Percentiles rank a stretch among this genome's conserved stretches.
These are phyloP conservation scores for Prunus dulcis DNA, from an alignment of 306 rosid genomes.

Conservation along the genomic window DNA sequence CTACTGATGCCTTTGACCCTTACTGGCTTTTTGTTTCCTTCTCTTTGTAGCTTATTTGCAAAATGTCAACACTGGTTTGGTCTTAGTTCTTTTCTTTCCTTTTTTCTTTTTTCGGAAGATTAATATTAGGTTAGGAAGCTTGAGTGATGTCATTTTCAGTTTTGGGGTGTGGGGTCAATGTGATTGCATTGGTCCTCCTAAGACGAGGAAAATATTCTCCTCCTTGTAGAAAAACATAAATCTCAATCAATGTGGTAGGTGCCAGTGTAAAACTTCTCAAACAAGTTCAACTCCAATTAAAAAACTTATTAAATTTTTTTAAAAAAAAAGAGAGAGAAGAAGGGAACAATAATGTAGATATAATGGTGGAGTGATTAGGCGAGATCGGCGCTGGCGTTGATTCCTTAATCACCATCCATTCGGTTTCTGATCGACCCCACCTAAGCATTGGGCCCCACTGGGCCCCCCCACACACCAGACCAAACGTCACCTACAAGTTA, in stretches of 20 bases:
- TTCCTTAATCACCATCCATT: conserved; percentile 5
- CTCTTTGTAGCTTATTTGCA: too few relatives aligned
- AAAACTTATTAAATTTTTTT: too few relatives aligned
- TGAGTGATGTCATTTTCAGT: neutral
- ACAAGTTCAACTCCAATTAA: neutral
- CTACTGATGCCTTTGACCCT: neutral
- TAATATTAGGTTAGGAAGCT: neutral
- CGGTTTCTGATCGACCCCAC: neutral
- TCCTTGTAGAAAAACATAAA: neutral
- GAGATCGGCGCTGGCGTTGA: neutral
- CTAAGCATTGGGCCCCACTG: conserved; percentile 6
- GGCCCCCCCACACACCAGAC: too few relatives aligned
- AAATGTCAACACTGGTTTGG: neutral
- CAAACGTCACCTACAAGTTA: neutral
- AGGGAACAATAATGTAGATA: neutral
- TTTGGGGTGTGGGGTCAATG: neutral
- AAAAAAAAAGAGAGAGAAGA: neutral
- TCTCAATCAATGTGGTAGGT: too few relatives aligned
- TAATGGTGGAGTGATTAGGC: neutral
- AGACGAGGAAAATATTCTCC: neutral
- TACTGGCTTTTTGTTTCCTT: too few relatives aligned
- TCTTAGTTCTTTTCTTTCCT: neutral
- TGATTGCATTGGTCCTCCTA: neutral
- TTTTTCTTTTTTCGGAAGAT: too few relatives aligned
- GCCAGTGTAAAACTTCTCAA: neutral